A percentile compares a stretch with the other conserved stretches of the same genome.
Evolutionary conservation across 2,329 filamentous ascomycete genomes (phyloP).

Genomic region (Xylaria sp.): DNA sequence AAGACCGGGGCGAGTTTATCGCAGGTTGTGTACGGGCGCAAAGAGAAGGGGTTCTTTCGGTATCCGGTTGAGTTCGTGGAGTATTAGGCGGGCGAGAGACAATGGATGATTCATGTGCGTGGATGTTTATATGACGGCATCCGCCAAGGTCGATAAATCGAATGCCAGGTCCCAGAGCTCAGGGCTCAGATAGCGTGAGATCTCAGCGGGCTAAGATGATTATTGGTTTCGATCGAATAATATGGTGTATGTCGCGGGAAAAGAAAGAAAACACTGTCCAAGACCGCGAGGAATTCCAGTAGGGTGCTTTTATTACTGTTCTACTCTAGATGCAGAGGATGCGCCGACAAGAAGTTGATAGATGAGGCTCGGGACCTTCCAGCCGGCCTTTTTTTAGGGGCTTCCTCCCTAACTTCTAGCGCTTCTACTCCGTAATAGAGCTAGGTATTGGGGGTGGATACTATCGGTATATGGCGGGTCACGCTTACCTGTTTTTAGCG

Average conservation of each 20-base stretch:
- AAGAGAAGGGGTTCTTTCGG: slow-evolving; percentile 11
- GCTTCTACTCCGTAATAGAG: not conserved
- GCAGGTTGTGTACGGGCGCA: not conserved
- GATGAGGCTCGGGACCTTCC: not conserved
- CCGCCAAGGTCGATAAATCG: slow-evolving; percentile 24
- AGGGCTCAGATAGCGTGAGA: slow-evolving; percentile 1
- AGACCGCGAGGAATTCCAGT: not conserved
- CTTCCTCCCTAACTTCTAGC: not conserved
- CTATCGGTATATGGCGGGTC: slow-evolving; percentile 3
- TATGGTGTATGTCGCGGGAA: not conserved
- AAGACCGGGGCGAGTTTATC: not conserved
- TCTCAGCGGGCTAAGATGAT: slow-evolving; percentile 2
- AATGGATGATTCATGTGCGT: slow-evolving; percentile 9
- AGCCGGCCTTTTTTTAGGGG: slow-evolving; percentile 11
- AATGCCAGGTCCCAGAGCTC: not conserved
- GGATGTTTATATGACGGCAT: slow-evolving; percentile 26
- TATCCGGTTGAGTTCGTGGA: slow-evolving; percentile 7
- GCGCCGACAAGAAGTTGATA: too few species aligned
- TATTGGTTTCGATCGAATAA: not conserved
- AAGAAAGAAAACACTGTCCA: not conserved
- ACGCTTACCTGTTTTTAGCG: slow-evolving; percentile 17
- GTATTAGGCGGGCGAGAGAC: slow-evolving; percentile 5
- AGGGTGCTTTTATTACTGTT: slow-evolving; percentile 19
- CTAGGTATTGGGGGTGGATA: not conserved
- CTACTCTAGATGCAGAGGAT: slow-evolving; percentile 11